Evolutionary conservation across 169 alveolate genomes (phyloP).

Genomic region (Cryptosporidium xiaoi): DNA sequence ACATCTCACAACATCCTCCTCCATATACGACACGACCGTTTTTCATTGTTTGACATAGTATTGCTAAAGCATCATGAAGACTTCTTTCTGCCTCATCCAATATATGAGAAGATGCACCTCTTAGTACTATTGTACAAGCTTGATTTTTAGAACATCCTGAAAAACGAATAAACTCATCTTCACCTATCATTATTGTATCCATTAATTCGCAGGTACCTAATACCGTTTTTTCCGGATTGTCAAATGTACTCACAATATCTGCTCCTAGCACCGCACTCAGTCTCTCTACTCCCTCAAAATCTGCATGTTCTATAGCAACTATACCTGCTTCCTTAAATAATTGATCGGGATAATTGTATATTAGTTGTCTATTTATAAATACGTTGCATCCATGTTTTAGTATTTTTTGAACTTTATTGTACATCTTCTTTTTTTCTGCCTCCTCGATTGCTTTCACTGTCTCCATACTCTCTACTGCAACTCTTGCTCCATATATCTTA

Average conservation of each 20-base stretch:
- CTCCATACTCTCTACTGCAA: slow-evolving; percentile 96
- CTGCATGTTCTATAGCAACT: slow-evolving; percentile 99
- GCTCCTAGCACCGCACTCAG: slow-evolving; percentile 98
- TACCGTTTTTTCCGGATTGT: slow-evolving; percentile 91
- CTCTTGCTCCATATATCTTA: slow-evolving; percentile 98
- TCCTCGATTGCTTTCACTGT: slow-evolving; percentile 98
- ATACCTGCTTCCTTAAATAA: slow-evolving; percentile 95
- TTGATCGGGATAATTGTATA: slow-evolving; percentile 99
- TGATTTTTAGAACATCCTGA: slow-evolving; percentile 94
- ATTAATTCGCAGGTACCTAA: slow-evolving; percentile 96
- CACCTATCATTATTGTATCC: slow-evolving; percentile 98
- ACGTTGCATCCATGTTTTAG: slow-evolving; percentile 96
- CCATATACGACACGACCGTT: slow-evolving; percentile 95
- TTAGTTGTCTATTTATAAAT: slow-evolving; percentile 98
- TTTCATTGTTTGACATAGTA: slow-evolving; percentile 93
- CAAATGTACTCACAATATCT: slow-evolving; percentile 98
- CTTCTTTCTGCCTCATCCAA: slow-evolving; percentile 99
- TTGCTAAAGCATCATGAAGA: slow-evolving; percentile 99
- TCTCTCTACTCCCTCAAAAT: slow-evolving; percentile 99
- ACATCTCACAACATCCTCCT: slow-evolving; percentile 98
- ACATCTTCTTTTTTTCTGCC: slow-evolving; percentile 98
- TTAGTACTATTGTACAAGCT: slow-evolving; percentile 97
- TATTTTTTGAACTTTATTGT: slow-evolving; percentile 96
- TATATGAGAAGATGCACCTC: slow-evolving; percentile 99
- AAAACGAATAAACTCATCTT: slow-evolving; percentile 96